Percentiles rank a stretch among this genome's conserved stretches.
Conservation (phyloP, 2,329 filamentous ascomycete species). For the Aspergillus piperis region DNA sequence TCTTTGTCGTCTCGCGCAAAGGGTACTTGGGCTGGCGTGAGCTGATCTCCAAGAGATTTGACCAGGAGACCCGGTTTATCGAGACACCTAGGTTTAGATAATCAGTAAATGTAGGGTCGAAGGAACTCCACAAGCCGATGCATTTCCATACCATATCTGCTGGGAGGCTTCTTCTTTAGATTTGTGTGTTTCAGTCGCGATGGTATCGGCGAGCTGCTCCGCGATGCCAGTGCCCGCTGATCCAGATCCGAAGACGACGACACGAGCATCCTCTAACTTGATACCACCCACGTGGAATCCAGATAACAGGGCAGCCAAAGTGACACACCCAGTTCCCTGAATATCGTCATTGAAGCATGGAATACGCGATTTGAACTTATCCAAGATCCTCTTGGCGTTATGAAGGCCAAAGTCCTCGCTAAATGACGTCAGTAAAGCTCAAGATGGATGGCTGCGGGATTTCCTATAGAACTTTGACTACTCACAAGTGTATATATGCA, state of each 20-base stretch:
- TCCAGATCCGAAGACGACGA: constrained; percentile 78
- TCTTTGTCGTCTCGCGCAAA: constrained; percentile 67
- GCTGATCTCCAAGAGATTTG: constrained; percentile 58
- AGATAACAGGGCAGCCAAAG: constrained; percentile 77
- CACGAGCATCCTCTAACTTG: constrained; percentile 66
- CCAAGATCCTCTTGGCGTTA: constrained; percentile 75
- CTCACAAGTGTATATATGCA: constrained; percentile 77
- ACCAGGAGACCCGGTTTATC: constrained; percentile 79
- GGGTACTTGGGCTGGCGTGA: constrained; percentile 66
- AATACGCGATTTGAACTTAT: constrained; percentile 71
- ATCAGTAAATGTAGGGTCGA: background rate
- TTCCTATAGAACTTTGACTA: background rate
- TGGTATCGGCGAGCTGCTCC: constrained; percentile 79
- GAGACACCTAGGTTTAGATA: constrained; percentile 60
- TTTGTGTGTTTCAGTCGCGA: constrained; percentile 67
- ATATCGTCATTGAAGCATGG: constrained; percentile 92
- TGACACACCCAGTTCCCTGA: constrained; percentile 85
- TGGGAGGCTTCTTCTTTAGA: background rate
- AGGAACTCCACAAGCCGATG: background rate
- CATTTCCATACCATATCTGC: constrained; percentile 2
- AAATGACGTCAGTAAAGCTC: constrained; percentile 1
- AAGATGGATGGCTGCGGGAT: background rate
- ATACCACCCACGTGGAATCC: constrained; percentile 69
- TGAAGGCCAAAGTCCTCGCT: constrained; percentile 76
- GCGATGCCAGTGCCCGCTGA: constrained; percentile 84